Evolutionary conservation across 2,329 filamentous ascomycete genomes (phyloP), one percentile per base, ranked within the genome.

Genomic region (Colletotrichum trifolii): DNA sequence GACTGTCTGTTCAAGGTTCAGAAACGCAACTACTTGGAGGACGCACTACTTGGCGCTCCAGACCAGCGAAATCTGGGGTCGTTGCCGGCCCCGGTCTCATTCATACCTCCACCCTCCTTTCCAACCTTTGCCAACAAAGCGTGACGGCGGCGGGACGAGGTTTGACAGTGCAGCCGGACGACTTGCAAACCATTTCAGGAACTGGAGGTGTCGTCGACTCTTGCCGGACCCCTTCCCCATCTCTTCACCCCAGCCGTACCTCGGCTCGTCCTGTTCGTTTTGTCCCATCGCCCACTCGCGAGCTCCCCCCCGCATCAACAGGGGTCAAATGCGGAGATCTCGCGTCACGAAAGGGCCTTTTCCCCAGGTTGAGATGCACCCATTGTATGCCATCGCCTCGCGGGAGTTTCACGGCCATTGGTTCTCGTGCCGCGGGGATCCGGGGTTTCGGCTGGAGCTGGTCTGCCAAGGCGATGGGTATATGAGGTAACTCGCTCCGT

Each of bases 271-370:
- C 10, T 42, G 25, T 25, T 25, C 49, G 52, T 38, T 50, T 15
- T 17, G 34, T 36, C 5, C 50, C 53, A 39, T 43, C 40, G 15
- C n/a, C 48, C 46, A 65, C 46, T 45, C 54, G 40, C 46, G 34
- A 45, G 42, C 47, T 34, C 15, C 42, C 46, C 63, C 62, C 59
- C 63, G 58, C 63, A 63, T 54, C 42, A 53, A 66, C 63, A 63
- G 63, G 63, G 63, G 17, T 66, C 9, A 6, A 35, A 25, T 63
- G 63, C 52, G 58, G 59, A 63, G 58, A 63, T 48, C 46, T 52
- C 53, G 47, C 47, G 53, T 62, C 63, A 63, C 53, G 52, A 63
- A 56, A 38, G 3, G 45, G 43, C 46, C 34, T 39, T 33, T 40
- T 38, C 57, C 52, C 59, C 42, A 57, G 53, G 53, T 45, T 63